Evolutionary conservation across 2,329 filamentous ascomycete genomes (phyloP), one percentile per base, ranked within the genome.

Genomic region (Fusarium tricinctum): DNA sequence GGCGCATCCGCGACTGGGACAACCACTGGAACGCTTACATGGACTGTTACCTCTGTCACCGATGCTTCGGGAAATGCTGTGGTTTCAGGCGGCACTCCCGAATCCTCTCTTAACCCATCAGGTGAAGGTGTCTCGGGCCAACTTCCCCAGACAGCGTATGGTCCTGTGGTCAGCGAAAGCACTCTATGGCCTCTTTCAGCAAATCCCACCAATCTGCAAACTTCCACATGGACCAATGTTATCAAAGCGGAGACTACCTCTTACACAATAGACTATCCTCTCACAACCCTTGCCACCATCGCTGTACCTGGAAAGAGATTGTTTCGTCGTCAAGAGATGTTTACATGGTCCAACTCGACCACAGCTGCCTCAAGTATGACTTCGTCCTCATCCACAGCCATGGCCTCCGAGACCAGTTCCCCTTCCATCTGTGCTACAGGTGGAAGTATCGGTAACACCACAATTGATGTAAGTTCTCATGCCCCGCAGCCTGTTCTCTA

Each of bases 181-280:
- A 68, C 72, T 38, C 45, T 78, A 66, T 71, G 73, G 70, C 62
- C 73, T 45, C 40, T 53, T 28, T 69, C 64, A 10, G 46, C 67
- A 60, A 59, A 62, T 38, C 73, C 61, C 69, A 68, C 70, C 4
- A 67, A 67, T 9, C 60, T 80, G 5, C 71, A 76, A 20, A 81
- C 79, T 9, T 77, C 75, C 48, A 81, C 79, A 20, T 81, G 79
- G 77, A 75, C 76, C 56, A 82, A 82, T 32, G 52, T 81, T 46
- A 78, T 82, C 26, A 70, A 74, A 3, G 78, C 79, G 43, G 71
- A 74, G 32, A 81, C 79, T 4, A 82, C 80, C 7, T 81, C 80
- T 2, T 80, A 80, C 62, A 80, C 78, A 2, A 70, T 81, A 52
- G 75, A 78, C 54, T 81, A 79, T 49, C 78, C 79, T 28, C 65